Conservation (phyloP, 1,284 basidiomycete genomes). For the Cystobasidium sp. region DNA sequence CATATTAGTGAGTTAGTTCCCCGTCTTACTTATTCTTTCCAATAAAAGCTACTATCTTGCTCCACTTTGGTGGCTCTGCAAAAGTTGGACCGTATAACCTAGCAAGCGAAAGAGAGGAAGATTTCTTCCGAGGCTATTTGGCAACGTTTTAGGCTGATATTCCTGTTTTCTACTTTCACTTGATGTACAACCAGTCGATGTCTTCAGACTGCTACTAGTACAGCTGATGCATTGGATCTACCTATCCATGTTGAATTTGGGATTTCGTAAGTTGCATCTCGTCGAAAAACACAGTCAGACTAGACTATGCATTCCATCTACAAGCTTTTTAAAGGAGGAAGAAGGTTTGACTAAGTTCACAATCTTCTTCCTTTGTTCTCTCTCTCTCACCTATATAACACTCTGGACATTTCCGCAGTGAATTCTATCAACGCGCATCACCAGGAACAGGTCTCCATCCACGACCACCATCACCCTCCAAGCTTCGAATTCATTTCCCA, state of each 20-base stretch:
- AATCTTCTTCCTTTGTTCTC: background rate
- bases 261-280: slow-evolving; percentile 28
- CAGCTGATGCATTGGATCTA: slow-evolving; percentile 31
- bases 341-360: background rate
- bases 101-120: too few species aligned
- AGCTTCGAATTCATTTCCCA: slow-evolving; percentile 23
- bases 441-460: slow-evolving; percentile 42
- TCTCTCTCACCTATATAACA: background rate
- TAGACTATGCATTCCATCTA: background rate
- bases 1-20: slow-evolving; percentile 38
- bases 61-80: background rate
- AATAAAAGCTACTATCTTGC: background rate
- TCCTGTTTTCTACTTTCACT: background rate
- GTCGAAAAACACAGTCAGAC: background rate
- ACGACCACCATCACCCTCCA: slow-evolving; percentile 23
- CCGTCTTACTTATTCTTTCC: background rate
- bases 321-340: background rate
- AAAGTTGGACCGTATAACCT: too few species aligned
- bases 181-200: too few species aligned
- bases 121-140: background rate
- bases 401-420: slow-evolving; percentile 4
- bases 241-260: slow-evolving; percentile 42
- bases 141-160: background rate
- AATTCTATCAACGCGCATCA: slow-evolving; percentile 28
- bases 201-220: slow-evolving; percentile 39